Conservation (phyloP, 1,284 basidiomycete species). For the Inonotus obliquus region DNA sequence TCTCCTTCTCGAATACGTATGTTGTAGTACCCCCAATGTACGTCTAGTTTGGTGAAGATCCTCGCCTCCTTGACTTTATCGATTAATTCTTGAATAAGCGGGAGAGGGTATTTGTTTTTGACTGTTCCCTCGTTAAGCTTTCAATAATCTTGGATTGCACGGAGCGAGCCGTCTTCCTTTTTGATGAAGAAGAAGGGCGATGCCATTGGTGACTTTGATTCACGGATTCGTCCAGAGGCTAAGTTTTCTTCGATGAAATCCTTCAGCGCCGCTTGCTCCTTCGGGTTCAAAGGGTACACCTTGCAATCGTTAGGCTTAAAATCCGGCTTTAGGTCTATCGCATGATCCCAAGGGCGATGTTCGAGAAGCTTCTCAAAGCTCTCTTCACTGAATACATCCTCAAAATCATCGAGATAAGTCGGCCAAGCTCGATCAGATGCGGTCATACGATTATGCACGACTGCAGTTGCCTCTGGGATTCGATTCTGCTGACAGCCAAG, state of each 20-base stretch:
- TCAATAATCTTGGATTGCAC: conserved; percentile 32
- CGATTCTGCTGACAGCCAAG: too few species aligned
- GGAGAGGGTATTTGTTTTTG: conserved; percentile 35
- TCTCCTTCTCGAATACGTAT: conserved; percentile 27
- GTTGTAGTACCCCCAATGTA: conserved; percentile 23
- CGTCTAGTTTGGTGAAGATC: conserved; percentile 35
- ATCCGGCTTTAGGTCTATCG: neutral
- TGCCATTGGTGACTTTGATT: neutral
- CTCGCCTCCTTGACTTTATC: conserved; percentile 27
- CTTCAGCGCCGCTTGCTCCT: neutral
- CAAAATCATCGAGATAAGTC: too few species aligned
- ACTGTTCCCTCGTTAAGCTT: conserved; percentile 33
- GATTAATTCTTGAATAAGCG: conserved; percentile 33
- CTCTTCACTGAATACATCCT: too few species aligned
- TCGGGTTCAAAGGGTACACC: neutral
- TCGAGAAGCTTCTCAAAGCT: too few species aligned
- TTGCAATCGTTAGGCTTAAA: neutral
- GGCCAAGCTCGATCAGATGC: too few species aligned
- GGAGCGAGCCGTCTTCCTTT: neutral
- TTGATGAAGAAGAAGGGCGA: neutral
- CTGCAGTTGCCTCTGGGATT: neutral
- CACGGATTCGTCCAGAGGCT: neutral
- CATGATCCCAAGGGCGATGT: too few species aligned
- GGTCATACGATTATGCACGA: neutral
- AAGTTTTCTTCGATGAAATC: neutral